Evolutionary conservation across 225 moss, liverwort and hornwort species (phyloP), one percentile per base, ranked within the genome.

Genomic region (Bryoerythrophyllum caledonicum): DNA sequence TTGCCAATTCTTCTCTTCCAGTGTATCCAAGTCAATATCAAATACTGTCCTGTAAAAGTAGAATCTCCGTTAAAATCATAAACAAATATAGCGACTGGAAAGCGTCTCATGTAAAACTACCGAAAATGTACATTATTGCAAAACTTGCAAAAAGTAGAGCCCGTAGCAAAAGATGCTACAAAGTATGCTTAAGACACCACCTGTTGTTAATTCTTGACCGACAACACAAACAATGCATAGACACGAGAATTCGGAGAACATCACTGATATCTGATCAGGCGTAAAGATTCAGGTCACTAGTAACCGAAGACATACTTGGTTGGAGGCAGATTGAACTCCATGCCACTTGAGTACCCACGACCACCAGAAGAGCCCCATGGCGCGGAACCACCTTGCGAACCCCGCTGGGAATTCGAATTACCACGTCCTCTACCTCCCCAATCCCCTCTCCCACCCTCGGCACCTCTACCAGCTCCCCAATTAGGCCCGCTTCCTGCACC

Each of bases 1-100:
- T 81, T 93, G 88, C 99, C 99, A 99, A 32, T 91, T 90, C 74
- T 99, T 99, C 65, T 99, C 99, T 62, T 99, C 99, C 63, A 99
- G 80, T 74, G 88, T 74, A 82, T 99, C 99, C 73, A 99, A 87
- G 83, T 99, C 99, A 72, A 99, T 90, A 86, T 99, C 99, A 86
- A 99, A 99, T 75, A 95, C 99, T 86, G 99, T 95, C 90, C 99
- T 99, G 93, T 83, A 90, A 60, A 62, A 78, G 70, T 30, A 55
- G 59, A 20, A 63, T 63, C 70, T 59, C 60, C 65, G 67, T 84
- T 67, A 81, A 23, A 58, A 67, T 43, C 8, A 49, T 49, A 74
- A 38, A 67, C 24, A 51, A n/a, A 56, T 4, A 67, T n/a, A 63
- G 57, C 32, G 25, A 30, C 74, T 6, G 44, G 67, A 67, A 70